These are phyloP conservation scores for Kluyveromyces aestuarii DNA, from an alignment of 805 yeast genomes.

Conservation along the genomic window DNA sequence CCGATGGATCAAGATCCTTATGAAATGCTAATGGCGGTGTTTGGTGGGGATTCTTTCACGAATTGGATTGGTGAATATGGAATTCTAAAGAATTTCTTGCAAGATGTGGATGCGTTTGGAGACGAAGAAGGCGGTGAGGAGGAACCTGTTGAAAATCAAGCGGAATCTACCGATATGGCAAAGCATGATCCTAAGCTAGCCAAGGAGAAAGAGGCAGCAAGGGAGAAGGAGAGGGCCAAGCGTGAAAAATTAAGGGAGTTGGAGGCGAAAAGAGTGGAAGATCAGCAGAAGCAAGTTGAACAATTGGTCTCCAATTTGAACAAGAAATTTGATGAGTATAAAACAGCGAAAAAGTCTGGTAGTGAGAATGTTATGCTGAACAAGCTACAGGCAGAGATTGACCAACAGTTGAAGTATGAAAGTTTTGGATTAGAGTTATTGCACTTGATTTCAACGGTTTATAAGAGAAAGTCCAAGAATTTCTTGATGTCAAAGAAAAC, in stretches of 20 bases:
- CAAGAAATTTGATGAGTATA: slow-evolving; percentile 36
- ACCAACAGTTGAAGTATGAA: slow-evolving; percentile 74
- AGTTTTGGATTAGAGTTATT: slow-evolving; percentile 88
- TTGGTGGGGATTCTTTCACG: slow-evolving; percentile 73
- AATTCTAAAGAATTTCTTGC: slow-evolving; percentile 51
- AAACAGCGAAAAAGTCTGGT: slow-evolving; percentile 37
- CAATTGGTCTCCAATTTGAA: slow-evolving; percentile 44
- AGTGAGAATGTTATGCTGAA: slow-evolving; percentile 40
- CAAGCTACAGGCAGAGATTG: slow-evolving; percentile 54
- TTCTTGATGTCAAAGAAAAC: slow-evolving; percentile 68
- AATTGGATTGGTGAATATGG: slow-evolving; percentile 76
- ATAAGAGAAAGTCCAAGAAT: slow-evolving; percentile 65
- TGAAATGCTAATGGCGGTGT: slow-evolving; percentile 75
- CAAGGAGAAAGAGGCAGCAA: slow-evolving; percentile 13
- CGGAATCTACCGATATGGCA: slow-evolving; percentile 10
- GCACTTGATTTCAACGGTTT: slow-evolving; percentile 74
- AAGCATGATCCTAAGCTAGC: slow-evolving; percentile 29
- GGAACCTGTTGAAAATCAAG: slow-evolving; percentile 1
- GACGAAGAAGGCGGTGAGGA: slow-evolving; percentile 8
- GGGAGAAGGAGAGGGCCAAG: slow-evolving; percentile 30
- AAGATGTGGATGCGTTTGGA: slow-evolving; percentile 42
- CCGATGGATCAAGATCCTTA: slow-evolving; percentile 47
- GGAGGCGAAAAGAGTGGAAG: slow-evolving; percentile 46
- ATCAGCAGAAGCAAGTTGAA: slow-evolving; percentile 39
- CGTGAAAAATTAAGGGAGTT: slow-evolving; percentile 43